Evolutionary conservation across 148 eudicot species (phyloP).

Genomic region (Agrostemma githago): DNA sequence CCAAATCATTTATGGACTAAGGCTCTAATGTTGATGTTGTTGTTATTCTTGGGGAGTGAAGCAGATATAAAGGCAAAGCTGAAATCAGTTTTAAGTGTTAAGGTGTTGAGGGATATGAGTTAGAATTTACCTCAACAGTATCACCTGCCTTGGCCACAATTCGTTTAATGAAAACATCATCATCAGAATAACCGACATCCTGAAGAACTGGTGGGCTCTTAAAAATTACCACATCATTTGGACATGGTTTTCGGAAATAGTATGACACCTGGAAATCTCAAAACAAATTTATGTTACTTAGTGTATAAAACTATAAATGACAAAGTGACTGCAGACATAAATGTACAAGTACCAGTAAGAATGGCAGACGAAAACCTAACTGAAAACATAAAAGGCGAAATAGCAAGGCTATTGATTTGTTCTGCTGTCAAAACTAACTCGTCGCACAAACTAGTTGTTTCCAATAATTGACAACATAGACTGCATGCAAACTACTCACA

Average conservation of each 20-base stretch:
- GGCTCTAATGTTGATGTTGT: too few relatives aligned
- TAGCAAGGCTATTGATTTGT: background rate
- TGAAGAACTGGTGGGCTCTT: slow-evolving; percentile 94
- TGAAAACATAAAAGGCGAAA: background rate
- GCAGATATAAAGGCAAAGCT: background rate
- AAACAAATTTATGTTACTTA: slow-evolving; percentile 18
- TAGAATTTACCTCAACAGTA: slow-evolving; percentile 60
- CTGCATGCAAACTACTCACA: background rate
- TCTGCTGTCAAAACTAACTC: background rate
- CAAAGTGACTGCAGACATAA: background rate
- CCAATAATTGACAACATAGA: background rate
- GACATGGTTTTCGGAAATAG: slow-evolving; percentile 90
- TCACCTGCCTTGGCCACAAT: slow-evolving; percentile 92
- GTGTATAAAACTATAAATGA: background rate
- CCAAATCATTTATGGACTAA: too few relatives aligned
- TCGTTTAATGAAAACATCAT: slow-evolving; percentile 89
- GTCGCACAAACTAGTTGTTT: background rate
- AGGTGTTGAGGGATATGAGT: background rate
- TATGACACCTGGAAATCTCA: slow-evolving; percentile 67
- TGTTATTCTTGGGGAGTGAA: background rate
- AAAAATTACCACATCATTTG: slow-evolving; percentile 89
- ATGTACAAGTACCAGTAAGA: background rate
- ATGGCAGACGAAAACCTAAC: background rate
- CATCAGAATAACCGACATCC: slow-evolving; percentile 79
- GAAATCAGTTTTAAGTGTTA: background rate